phyloP scores from a whole-genome alignment of 2,329 filamentous ascomycete genomes.

The Geosmithia flava region DNA sequence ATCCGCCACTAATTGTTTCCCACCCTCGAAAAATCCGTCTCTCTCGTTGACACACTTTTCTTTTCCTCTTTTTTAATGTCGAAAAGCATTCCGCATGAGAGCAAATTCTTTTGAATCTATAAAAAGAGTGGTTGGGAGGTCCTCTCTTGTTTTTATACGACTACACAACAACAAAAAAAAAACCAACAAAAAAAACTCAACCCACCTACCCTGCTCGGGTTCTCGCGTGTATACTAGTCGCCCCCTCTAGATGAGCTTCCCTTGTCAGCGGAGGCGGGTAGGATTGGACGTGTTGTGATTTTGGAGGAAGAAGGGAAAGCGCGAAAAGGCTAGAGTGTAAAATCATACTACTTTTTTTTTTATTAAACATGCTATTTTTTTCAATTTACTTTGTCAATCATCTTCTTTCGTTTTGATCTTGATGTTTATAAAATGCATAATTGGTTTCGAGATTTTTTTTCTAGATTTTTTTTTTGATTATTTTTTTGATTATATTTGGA shows the following conservation, averaged over 20 bases:
- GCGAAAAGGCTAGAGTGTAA: constrained; percentile 32
- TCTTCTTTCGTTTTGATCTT: not conserved
- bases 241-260: constrained; percentile 25
- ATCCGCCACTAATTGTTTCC: constrained; percentile 27
- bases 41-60: too few relatives aligned
- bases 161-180: not conserved
- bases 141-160: not conserved
- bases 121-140: too few relatives aligned
- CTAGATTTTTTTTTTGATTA: too few relatives aligned
- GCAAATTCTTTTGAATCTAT: too few relatives aligned
- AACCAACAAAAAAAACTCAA: not conserved
- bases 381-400: constrained; percentile 12
- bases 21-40: too few relatives aligned
- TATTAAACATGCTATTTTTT: constrained; percentile 16
- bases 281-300: constrained; percentile 5
- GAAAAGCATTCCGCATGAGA: too few relatives aligned
- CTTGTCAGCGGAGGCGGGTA: constrained; percentile 29
- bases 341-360: constrained; percentile 22
- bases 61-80: too few relatives aligned
- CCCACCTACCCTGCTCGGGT: constrained; percentile 5
- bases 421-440: too few relatives aligned
- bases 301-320: constrained; percentile 12
- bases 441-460: too few relatives aligned
- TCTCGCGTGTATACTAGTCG: constrained; percentile 29
- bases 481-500: too few relatives aligned